These are phyloP conservation scores for Plenodomus tracheiphilus DNA, from an alignment of 2,329 filamentous ascomycete species.

Conservation along the genomic window DNA sequence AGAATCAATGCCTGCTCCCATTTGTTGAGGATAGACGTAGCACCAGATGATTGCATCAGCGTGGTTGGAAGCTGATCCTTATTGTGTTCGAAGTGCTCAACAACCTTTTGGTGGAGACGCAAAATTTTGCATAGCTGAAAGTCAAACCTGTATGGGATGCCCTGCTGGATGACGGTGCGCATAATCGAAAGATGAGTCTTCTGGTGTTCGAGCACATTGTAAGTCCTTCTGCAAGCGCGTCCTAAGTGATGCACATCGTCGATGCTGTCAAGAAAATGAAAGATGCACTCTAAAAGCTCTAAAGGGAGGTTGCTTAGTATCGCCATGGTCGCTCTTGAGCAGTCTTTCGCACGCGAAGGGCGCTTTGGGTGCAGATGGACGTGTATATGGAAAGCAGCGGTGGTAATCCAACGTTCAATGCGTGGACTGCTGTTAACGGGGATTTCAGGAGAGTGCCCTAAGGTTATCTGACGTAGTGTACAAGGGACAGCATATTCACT, in stretches of 20 bases:
- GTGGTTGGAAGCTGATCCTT: slow-evolving; percentile 7
- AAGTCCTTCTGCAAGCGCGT: slow-evolving; percentile 15
- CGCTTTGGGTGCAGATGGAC: no score
- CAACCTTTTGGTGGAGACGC: slow-evolving; percentile 20
- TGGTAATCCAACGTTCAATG: no score
- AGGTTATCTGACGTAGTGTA: no score
- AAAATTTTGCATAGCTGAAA: slow-evolving; percentile 24
- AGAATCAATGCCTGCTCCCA: no score
- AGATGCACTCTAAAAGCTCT: slow-evolving; percentile 26
- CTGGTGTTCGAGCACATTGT: slow-evolving; percentile 12
- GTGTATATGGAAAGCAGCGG: no score
- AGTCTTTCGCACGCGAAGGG: neutral
- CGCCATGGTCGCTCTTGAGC: slow-evolving; percentile 9
- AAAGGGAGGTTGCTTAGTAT: slow-evolving; percentile 15
- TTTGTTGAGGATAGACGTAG: no score
- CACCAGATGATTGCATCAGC: no score
- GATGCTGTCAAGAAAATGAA: slow-evolving; percentile 23
- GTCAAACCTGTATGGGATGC: slow-evolving; percentile 23
- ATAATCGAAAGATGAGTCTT: slow-evolving; percentile 26
- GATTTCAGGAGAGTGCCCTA: no score
- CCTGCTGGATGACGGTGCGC: slow-evolving; percentile 21
- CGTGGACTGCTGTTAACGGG: no score
- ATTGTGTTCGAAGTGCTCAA: slow-evolving; percentile 12
- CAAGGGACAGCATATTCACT: no score
- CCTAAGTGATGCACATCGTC: slow-evolving; percentile 30